phyloP scores from a whole-genome alignment of 2,329 filamentous ascomycete genomes.

The Graphilbum fragrans region DNA sequence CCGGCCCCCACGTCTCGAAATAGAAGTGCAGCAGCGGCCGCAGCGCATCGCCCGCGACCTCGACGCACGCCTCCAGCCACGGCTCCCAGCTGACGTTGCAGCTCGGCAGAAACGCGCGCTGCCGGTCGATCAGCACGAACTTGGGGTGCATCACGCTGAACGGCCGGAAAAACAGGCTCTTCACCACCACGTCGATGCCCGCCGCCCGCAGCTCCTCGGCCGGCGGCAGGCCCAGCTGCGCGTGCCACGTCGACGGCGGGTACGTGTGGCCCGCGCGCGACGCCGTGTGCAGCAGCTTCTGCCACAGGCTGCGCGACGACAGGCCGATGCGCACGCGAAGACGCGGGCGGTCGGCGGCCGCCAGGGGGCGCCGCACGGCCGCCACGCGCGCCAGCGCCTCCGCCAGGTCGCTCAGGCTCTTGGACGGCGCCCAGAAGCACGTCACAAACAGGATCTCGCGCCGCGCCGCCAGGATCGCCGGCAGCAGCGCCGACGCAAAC shows the following conservation, averaged over 20 bases:
- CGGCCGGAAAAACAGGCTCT: conserved; percentile 67
- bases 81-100: conserved; percentile 80
- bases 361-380: conserved; percentile 18
- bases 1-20: conserved; percentile 46
- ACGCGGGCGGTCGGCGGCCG: conserved; percentile 4
- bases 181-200: conserved; percentile 57
- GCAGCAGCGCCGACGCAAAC: conserved; percentile 41
- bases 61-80: conserved; percentile 74
- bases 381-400: conserved; percentile 49
- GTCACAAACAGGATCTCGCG: conserved; percentile 12
- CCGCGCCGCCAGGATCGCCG: conserved; percentile 37
- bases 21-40: conserved; percentile 55
- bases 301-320: conserved; percentile 58
- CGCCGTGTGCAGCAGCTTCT: conserved; percentile 65
- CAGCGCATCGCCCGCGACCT: conserved; percentile 51
- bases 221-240: conserved; percentile 50
- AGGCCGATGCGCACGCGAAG: conserved; percentile 63
- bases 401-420: conserved; percentile 44
- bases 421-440: conserved; percentile 35
- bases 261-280: conserved; percentile 51
- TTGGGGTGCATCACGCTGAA: conserved; percentile 86
- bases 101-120: conserved; percentile 57
- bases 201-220: conserved; percentile 35
- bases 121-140: conserved; percentile 61
- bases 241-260: conserved; percentile 42